These are phyloP conservation scores for Mycena vulgaris DNA, from an alignment of 768 basidiomycete species.

Conservation along the genomic window DNA sequence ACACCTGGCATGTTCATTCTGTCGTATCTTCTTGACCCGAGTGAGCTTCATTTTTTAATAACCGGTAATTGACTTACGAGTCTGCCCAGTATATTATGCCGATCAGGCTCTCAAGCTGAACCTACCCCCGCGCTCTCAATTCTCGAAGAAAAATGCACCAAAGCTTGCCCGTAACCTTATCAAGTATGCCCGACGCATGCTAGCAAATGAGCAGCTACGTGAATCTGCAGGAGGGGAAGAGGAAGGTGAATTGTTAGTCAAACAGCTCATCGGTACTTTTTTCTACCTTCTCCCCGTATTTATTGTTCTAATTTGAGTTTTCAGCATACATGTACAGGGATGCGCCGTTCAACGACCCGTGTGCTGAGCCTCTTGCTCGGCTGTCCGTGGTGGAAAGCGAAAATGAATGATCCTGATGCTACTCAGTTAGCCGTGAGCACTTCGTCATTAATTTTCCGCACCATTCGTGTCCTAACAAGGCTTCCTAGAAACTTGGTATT, in stretches of 20 bases:
- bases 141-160: background rate
- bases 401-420: background rate
- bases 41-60: background rate
- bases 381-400: conserved; percentile 1
- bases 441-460: too few relatives aligned
- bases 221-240: background rate
- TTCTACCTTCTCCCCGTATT: too few relatives aligned
- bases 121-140: background rate
- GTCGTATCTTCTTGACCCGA: conserved; percentile 22
- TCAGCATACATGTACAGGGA: conserved; percentile 9
- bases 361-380: background rate
- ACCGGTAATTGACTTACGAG: background rate
- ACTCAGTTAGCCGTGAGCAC: background rate
- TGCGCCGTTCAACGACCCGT: conserved; percentile 8
- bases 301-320: too few relatives aligned
- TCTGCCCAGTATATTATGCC: conserved; percentile 13
- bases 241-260: conserved; percentile 5
- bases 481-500: background rate
- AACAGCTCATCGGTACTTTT: conserved; percentile 7
- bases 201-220: background rate
- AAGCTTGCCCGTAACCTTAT: background rate
- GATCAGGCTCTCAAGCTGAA: background rate
- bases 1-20: conserved; percentile 21
- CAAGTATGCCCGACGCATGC: conserved; percentile 1
- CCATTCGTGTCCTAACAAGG: too few relatives aligned